These are phyloP conservation scores for Pterulicium gracile DNA, from an alignment of 1,284 basidiomycete genomes.

Conservation along the genomic window DNA sequence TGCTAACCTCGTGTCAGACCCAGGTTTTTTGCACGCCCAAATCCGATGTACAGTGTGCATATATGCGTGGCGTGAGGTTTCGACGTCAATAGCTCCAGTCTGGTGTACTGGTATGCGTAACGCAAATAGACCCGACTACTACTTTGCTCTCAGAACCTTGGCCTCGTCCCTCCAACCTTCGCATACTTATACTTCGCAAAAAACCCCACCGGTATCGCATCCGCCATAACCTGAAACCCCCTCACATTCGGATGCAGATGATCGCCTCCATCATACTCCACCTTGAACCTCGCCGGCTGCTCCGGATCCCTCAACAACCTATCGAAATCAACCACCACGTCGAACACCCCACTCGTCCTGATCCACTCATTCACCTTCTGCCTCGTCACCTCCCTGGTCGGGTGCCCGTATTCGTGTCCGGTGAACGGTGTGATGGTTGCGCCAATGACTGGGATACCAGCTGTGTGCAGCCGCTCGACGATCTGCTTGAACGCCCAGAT, in stretches of 20 bases:
- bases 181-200: slow-evolving; percentile 20
- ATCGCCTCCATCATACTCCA: slow-evolving; percentile 32
- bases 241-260: slow-evolving; percentile 32
- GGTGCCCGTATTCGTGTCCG: slow-evolving; percentile 27
- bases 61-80: no score
- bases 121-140: no score
- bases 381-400: slow-evolving; percentile 28
- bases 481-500: slow-evolving; percentile 36
- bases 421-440: slow-evolving; percentile 41
- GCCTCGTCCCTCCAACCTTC: no score
- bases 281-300: slow-evolving; percentile 24
- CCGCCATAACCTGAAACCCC: slow-evolving; percentile 28
- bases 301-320: slow-evolving; percentile 27
- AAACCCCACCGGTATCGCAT: slow-evolving; percentile 26
- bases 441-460: slow-evolving; percentile 32
- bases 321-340: slow-evolving; percentile 38
- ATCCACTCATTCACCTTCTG: slow-evolving; percentile 33
- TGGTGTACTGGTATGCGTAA: no score
- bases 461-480: slow-evolving; percentile 27
- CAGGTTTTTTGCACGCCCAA: no score
- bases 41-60: no score
- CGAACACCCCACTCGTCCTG: slow-evolving; percentile 29
- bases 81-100: no score
- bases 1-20: no score
- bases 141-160: no score